These are phyloP conservation scores for Cordyceps pruinosa DNA, from an alignment of 2,329 filamentous ascomycete species.

Conservation along the genomic window DNA sequence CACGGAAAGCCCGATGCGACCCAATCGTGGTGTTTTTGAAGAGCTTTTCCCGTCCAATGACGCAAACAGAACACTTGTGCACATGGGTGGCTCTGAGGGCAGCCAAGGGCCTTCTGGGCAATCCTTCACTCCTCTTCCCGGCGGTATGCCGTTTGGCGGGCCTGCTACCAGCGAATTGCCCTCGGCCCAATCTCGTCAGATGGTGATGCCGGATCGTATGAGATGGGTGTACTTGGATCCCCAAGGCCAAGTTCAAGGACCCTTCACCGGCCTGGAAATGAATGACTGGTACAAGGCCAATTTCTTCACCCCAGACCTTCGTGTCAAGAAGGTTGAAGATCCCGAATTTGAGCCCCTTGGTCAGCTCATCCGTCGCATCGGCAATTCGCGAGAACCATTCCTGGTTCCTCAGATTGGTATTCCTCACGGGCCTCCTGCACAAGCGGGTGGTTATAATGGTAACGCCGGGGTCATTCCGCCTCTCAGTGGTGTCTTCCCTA, in stretches of 20 bases:
- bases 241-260: conserved; percentile 84
- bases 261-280: conserved; percentile 96
- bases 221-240: conserved; percentile 97
- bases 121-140: conserved; percentile 30
- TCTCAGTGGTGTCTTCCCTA: conserved; percentile 88
- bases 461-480: conserved; percentile 70
- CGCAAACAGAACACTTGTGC: conserved; percentile 20
- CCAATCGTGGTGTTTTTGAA: conserved; percentile 48
- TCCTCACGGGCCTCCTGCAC: conserved; percentile 68
- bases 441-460: conserved; percentile 42
- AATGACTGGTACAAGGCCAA: conserved; percentile 99
- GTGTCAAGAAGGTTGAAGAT: conserved; percentile 93
- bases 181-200: conserved; percentile 70
- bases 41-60: conserved; percentile 42
- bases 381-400: conserved; percentile 95
- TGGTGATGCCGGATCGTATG: conserved; percentile 99
- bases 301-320: conserved; percentile 90
- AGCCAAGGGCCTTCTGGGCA: conserved; percentile 16
- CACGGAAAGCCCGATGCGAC: conserved; percentile 51
- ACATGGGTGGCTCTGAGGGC: conserved; percentile 18
- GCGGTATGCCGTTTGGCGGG: conserved; percentile 29
- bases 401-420: conserved; percentile 95
- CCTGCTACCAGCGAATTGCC: conserved; percentile 40
- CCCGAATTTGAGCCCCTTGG: conserved; percentile 89
- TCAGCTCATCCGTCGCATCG: conserved; percentile 89